Evolutionary conservation across 345 rosid species (phyloP).

Genomic region (Euphorbia lathyris): DNA sequence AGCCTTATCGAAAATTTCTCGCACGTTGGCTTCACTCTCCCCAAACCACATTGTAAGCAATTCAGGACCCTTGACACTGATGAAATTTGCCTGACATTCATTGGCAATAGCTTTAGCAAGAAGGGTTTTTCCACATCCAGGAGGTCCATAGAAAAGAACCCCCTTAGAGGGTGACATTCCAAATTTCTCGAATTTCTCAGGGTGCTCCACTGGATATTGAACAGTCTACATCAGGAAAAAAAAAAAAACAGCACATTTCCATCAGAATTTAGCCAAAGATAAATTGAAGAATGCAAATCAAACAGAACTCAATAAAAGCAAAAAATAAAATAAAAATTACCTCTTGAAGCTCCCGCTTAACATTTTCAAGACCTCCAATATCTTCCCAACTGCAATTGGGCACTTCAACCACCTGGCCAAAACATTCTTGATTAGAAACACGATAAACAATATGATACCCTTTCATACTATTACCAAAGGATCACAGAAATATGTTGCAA

Average conservation of each 20-base stretch:
- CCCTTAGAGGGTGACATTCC: slow-evolving; percentile 99
- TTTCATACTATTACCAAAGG: background rate
- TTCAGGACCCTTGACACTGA: slow-evolving; percentile 93
- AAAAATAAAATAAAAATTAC: too few species aligned
- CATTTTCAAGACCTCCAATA: slow-evolving; percentile 93
- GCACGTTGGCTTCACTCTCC: slow-evolving; percentile 93
- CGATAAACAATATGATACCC: background rate
- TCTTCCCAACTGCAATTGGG: slow-evolving; percentile 90
- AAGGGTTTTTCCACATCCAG: slow-evolving; percentile 98
- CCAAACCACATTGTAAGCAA: slow-evolving; percentile 99
- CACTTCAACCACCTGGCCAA: slow-evolving; percentile 83
- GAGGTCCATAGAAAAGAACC: slow-evolving; percentile 94
- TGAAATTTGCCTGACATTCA: slow-evolving; percentile 96
- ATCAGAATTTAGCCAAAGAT: background rate
- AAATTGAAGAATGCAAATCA: background rate
- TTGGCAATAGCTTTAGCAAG: slow-evolving; percentile 96
- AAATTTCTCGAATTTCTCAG: slow-evolving; percentile 93
- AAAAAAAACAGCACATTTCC: background rate
- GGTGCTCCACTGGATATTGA: slow-evolving; percentile 98
- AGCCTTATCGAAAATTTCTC: slow-evolving; percentile 96
- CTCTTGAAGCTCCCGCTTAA: slow-evolving; percentile 96
- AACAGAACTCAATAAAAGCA: background rate
- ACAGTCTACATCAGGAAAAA: slow-evolving; percentile 58
- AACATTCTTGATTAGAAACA: slow-evolving; percentile 6
- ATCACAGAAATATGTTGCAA: background rate